Evolutionary conservation across 441 rosid genomes (phyloP), one percentile per base, ranked within the genome.

Genomic region (Metrosideros polymorpha): DNA sequence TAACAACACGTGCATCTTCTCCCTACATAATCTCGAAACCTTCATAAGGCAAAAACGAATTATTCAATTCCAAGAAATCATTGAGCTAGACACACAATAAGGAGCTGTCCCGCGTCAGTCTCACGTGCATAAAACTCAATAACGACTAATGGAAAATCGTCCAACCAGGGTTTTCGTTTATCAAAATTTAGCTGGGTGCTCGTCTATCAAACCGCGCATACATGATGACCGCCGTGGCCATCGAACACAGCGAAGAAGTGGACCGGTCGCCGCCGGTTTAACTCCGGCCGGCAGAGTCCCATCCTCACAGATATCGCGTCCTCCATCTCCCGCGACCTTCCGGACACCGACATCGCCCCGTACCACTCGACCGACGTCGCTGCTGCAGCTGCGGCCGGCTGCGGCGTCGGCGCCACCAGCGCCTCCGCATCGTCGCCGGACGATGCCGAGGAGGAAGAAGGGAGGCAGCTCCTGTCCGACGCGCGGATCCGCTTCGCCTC

Each of bases 271-370:
- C 87, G 85, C 39, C 54, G 87, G 89, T 89, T 92, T 50, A 94
- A 25, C 56, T 90, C 93, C 86, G 97, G 95, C 88, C 32, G 43
- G 89, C 95, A 92, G 4, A 96, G 89, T 71, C 61, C 90, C 4
- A 92, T 89, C 59, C 87, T 87, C 15, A 91, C 94, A 59, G 87
- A 88, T 76, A 95, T 85, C 71, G 94, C 87, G 59, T 96, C 99
- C 87, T 96, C 98, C 99, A 96, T 96, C 59, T 92, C 94, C 71
- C 95, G 93, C 9, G 95, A 88, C 88, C 94, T 92, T 54, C 98
- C 98, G 6, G 94, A 59, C 56, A 96, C 92, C 8, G 97, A 92
- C 86, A 95, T 91, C 79, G 89, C 85, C 18, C 98, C 99, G 86
- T 89, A 92, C 71, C 79, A 39, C 79, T 22, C 79, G 25, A 86